phyloP scores from a whole-genome alignment of 345 rosid genomes.

The Sonneratia alba region DNA sequence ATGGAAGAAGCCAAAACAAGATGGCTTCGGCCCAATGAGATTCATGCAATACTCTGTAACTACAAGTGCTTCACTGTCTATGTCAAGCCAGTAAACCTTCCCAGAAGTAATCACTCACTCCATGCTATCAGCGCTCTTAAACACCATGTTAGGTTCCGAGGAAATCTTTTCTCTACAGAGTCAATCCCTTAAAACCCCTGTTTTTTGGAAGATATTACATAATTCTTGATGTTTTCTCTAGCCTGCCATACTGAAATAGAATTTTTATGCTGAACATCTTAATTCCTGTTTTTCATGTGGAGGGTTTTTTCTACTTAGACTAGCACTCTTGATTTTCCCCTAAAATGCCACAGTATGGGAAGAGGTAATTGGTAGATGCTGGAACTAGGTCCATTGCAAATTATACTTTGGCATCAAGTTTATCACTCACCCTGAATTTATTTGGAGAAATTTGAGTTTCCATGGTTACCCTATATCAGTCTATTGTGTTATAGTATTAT shows the following conservation, averaged over 20 bases:
- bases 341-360: background rate
- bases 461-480: background rate
- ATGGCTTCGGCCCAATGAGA: slow-evolving; percentile 98
- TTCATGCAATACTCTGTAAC: slow-evolving; percentile 73
- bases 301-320: background rate
- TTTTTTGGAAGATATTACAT: background rate
- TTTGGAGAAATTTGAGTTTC: background rate
- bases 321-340: background rate
- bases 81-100: slow-evolving; percentile 84
- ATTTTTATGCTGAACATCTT: background rate
- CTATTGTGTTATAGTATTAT: background rate
- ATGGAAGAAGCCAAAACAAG: slow-evolving; percentile 69
- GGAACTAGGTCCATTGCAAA: background rate
- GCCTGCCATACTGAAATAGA: background rate
- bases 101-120: slow-evolving; percentile 42
- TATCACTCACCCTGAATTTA: background rate
- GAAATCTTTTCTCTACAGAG: background rate
- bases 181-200: background rate
- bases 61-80: slow-evolving; percentile 51
- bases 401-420: background rate
- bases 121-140: background rate
- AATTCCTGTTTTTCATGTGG: background rate
- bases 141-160: background rate
- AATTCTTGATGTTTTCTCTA: background rate
- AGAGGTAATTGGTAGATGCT: background rate